A percentile compares a stretch with the other conserved stretches of the same genome.
Conservation (phyloP, 176 grass and related monocot genomes). For the Zizania latifolia region DNA sequence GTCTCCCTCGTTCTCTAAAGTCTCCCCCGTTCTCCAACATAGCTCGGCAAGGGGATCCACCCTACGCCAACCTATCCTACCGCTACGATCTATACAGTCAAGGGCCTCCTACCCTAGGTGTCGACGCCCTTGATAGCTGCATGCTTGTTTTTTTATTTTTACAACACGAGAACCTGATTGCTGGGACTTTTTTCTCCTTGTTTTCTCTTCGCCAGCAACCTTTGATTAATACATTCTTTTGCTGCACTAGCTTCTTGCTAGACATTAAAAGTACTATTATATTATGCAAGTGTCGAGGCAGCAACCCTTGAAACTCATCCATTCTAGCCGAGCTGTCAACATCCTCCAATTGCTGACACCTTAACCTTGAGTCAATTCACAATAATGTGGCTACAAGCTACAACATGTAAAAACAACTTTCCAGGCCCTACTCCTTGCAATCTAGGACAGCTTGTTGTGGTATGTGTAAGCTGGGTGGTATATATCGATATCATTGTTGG, state of each 20-base stretch:
- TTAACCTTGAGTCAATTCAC: slow-evolving; percentile 7
- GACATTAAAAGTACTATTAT: background rate
- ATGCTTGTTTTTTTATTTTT: background rate
- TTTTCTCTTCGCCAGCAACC: background rate
- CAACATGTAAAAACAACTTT: background rate
- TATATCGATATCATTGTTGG: slow-evolving; percentile 14
- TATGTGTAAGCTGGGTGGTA: background rate
- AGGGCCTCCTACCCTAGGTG: no score
- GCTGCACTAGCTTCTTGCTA: background rate
- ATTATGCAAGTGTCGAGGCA: background rate
- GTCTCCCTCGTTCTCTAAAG: no score
- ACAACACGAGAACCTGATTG: background rate
- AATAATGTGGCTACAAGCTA: background rate
- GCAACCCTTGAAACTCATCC: background rate
- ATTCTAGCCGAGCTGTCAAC: slow-evolving; percentile 3
- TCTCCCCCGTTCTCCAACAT: no score
- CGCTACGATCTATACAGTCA: no score
- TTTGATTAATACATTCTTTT: slow-evolving; percentile 1
- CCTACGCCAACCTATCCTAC: no score
- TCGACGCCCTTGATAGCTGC: no score
- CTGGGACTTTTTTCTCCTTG: background rate
- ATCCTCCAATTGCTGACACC: slow-evolving; percentile 7
- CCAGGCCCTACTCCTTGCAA: background rate
- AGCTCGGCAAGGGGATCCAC: no score
- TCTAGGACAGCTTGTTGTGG: background rate